Conservation (phyloP, 2,329 filamentous ascomycete genomes). For the Pyricularia pennisetigena region DNA sequence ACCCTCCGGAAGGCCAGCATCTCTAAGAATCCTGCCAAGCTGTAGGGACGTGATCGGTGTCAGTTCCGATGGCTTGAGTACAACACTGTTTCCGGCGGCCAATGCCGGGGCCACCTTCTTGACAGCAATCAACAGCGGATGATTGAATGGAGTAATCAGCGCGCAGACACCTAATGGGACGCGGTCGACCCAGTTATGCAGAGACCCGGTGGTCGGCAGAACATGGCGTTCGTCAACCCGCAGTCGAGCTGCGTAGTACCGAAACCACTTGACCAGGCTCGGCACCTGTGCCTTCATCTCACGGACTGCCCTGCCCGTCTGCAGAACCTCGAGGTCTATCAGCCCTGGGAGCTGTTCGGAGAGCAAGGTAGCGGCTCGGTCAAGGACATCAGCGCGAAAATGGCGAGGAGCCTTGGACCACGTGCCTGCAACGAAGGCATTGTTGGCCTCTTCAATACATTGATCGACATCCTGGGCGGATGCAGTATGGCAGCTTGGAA, state of each 20-base stretch:
- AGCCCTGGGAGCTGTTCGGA: slow-evolving; percentile 40
- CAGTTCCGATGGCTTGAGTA: slow-evolving; percentile 54
- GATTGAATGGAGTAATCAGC: slow-evolving; percentile 49
- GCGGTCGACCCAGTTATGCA: slow-evolving; percentile 46
- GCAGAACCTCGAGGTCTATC: slow-evolving; percentile 53
- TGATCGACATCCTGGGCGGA: slow-evolving; percentile 31
- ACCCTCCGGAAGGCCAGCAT: slow-evolving; percentile 61
- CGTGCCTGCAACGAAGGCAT: slow-evolving; percentile 35
- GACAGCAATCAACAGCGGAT: slow-evolving; percentile 46
- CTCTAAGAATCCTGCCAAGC: slow-evolving; percentile 48
- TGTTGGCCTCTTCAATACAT: slow-evolving; percentile 30
- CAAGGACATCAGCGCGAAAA: slow-evolving; percentile 50
- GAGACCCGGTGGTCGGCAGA: slow-evolving; percentile 51
- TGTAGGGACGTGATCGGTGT: slow-evolving; percentile 51
- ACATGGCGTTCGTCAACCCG: slow-evolving; percentile 59
- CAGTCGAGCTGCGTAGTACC: slow-evolving; percentile 58
- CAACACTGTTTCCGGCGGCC: slow-evolving; percentile 47
- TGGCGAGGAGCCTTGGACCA: slow-evolving; percentile 50
- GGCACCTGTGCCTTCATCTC: slow-evolving; percentile 64
- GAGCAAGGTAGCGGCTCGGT: slow-evolving; percentile 46
- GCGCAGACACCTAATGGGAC: slow-evolving; percentile 48
- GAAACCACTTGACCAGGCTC: slow-evolving; percentile 58
- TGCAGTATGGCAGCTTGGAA: slow-evolving; percentile 35
- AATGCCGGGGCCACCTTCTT: slow-evolving; percentile 53
- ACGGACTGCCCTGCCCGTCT: slow-evolving; percentile 58